Evolutionary conservation across 164 flowering plant species (phyloP).

Genomic region (Brasenia schreberi): DNA sequence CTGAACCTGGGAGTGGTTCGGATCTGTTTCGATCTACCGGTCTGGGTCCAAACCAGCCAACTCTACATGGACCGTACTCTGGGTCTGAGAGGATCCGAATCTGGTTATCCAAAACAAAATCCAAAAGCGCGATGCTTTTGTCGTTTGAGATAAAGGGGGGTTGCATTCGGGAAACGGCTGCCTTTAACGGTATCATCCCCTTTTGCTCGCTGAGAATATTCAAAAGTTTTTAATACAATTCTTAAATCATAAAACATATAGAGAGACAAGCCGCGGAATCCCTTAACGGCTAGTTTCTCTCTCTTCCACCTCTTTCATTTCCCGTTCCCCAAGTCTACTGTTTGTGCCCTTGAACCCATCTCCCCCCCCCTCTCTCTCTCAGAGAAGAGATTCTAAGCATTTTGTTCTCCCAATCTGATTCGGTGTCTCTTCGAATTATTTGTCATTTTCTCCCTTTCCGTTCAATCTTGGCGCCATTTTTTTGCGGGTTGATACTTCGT

Average conservation of each 20-base stretch:
- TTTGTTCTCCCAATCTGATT: too few relatives aligned
- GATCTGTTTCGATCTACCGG: too few relatives aligned
- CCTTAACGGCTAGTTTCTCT: neutral
- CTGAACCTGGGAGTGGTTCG: too few relatives aligned
- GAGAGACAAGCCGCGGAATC: neutral
- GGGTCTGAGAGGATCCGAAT: too few relatives aligned
- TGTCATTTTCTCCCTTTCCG: neutral
- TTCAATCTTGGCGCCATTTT: neutral
- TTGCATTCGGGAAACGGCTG: neutral
- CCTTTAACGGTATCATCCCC: neutral
- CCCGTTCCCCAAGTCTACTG: neutral
- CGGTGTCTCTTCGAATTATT: neutral
- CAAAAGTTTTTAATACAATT: neutral
- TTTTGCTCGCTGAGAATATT: neutral
- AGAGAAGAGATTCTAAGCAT: too few relatives aligned
- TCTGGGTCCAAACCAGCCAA: too few relatives aligned
- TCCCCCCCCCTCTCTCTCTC: conserved; percentile 3
- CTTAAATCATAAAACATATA: neutral
- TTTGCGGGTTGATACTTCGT: neutral
- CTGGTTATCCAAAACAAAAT: too few relatives aligned
- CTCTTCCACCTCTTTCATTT: neutral
- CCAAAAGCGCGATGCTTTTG: too few relatives aligned
- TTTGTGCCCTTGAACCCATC: neutral
- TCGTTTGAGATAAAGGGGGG: neutral
- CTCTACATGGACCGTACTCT: too few relatives aligned